Evolutionary conservation across 805 yeast genomes (phyloP).

Genomic region (Candida silvicultrix): DNA sequence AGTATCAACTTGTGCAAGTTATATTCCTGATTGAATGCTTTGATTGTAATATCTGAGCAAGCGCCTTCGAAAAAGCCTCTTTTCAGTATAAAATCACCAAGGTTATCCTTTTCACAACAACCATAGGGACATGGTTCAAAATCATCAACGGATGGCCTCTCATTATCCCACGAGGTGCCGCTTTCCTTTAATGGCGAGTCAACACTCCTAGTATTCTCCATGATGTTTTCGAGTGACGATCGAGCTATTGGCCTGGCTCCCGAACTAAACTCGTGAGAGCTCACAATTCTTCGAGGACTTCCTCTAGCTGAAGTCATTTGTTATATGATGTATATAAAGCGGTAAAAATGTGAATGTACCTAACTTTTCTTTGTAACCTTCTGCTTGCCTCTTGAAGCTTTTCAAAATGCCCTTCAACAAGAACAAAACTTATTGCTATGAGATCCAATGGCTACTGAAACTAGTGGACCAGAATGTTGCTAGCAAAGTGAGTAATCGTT

Average conservation of each 20-base stretch:
- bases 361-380: too few relatives aligned
- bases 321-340: too few relatives aligned
- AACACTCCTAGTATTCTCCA: not conserved
- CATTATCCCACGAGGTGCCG: not conserved
- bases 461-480: too few relatives aligned
- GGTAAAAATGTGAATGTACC: too few relatives aligned
- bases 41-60: constrained; percentile 41
- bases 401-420: too few relatives aligned
- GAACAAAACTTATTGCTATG: too few relatives aligned
- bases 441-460: too few relatives aligned
- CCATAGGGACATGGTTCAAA: constrained; percentile 21
- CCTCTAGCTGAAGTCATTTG: not conserved
- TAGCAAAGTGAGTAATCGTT: too few relatives aligned
- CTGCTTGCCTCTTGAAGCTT: too few relatives aligned
- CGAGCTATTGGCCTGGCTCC: not conserved
- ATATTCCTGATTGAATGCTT: constrained; percentile 40
- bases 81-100: constrained; percentile 27
- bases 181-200: not conserved
- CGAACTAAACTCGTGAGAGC: not conserved
- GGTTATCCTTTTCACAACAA: constrained; percentile 18
- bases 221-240: not conserved
- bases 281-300: not conserved
- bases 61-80: constrained; percentile 38
- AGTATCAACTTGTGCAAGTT: constrained; percentile 40
- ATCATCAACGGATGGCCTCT: not conserved